phyloP scores from a whole-genome alignment of 108 stramenopile species.

The Cylindrotheca fusiformis region DNA sequence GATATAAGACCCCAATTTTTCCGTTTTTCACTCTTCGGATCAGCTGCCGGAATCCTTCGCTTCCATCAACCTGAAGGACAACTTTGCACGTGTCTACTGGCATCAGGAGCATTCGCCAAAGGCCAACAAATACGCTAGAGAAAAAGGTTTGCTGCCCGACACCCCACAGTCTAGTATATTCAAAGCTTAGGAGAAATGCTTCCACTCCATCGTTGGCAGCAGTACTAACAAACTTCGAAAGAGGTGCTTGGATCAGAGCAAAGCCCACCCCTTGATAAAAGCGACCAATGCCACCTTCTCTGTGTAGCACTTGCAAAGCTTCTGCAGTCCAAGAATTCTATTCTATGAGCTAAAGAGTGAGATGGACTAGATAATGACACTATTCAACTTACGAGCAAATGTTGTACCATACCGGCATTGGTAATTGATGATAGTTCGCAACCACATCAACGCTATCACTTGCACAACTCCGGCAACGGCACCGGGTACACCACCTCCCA shows the following conservation, averaged over 20 bases:
- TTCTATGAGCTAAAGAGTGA: background rate
- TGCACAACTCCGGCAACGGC: slow-evolving; percentile 87
- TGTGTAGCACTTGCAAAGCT: slow-evolving; percentile 16
- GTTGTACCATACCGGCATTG: slow-evolving; percentile 92
- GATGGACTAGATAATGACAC: background rate
- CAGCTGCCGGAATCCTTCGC: slow-evolving; percentile 60
- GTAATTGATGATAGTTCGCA: slow-evolving; percentile 93
- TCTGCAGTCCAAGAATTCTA: too few species aligned
- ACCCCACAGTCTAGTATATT: slow-evolving; percentile 57
- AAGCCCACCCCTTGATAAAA: slow-evolving; percentile 90
- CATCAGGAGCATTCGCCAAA: slow-evolving; percentile 84
- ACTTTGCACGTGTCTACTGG: slow-evolving; percentile 96
- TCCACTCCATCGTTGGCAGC: slow-evolving; percentile 90
- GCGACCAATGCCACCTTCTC: slow-evolving; percentile 87
- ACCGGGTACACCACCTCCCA: slow-evolving; percentile 89
- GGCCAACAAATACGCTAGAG: slow-evolving; percentile 75
- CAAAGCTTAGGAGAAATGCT: slow-evolving; percentile 50
- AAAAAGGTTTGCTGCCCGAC: slow-evolving; percentile 74
- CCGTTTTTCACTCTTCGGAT: slow-evolving; percentile 64
- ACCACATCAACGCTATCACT: slow-evolving; percentile 84
- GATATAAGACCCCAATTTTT: slow-evolving; percentile 65
- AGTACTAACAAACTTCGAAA: slow-evolving; percentile 87
- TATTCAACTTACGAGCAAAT: slow-evolving; percentile 55
- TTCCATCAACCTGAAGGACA: slow-evolving; percentile 90
- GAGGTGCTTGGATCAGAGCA: slow-evolving; percentile 90